Evolutionary conservation across 495 filamentous ascomycete genomes (phyloP), one percentile per base, ranked within the genome.

Genomic region (Aspergillus sparsus): DNA sequence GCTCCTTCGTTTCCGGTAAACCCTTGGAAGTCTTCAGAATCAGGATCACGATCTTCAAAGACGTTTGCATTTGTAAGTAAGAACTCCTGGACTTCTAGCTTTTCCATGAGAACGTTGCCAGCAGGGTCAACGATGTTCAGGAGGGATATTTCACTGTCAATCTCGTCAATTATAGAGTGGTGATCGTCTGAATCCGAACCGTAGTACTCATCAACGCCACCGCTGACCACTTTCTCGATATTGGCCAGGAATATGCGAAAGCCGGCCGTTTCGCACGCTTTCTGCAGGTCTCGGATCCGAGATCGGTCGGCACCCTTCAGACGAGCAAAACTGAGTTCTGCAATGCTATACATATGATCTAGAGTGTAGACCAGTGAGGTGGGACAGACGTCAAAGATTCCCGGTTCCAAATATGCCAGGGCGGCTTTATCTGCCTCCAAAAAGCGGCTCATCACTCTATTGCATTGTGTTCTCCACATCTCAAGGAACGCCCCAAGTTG

Each of bases 221-320:
- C 55, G 18, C 12, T 39, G 8, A 49, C 45, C n/a, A 9, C 41
- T 51, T 51, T 58, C 55, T 58, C 46, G 42, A 58, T 51, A 33
- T 51, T 58, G 31, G 55, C 55, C 21, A 51, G 15, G 16, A 41
- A 37, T 5, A 58, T 51, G 7, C 33, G 33, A 27, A 51, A 58
- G 7, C 41, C 55, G 13, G 55, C 46, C 15, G 34, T 58, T n/a
- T 51, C 33, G 34, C 55, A 58, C 5, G 55, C 55, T 39, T 8
- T 39, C 13, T 32, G 55, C 16, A 58, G 32, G 27, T 58, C 55
- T 51, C 45, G 31, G 50, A 58, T 9, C 32, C 55, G 55, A 3
- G 2, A 10, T 32, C 42, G 53, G 45, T 62, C 59, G 35, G 45
- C 42, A 7, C 59, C 53, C 39, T 62, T 62, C 3, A 61, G 59